Conservation (phyloP, 2,329 filamentous ascomycete genomes). For the Xylariaceae sp. region DNA sequence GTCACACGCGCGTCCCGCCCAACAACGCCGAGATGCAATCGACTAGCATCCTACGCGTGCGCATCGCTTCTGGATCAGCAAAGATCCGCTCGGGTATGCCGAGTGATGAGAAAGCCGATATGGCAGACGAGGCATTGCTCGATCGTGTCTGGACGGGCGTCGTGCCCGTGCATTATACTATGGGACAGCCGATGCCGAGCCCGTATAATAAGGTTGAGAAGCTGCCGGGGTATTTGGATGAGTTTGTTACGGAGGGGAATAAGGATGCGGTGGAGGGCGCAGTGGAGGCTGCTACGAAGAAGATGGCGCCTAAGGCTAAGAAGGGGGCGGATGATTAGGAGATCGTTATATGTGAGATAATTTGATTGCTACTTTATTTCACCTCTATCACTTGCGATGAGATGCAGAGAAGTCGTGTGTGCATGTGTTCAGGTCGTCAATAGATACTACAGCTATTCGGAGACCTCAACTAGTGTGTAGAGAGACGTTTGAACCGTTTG, state of each 20-base stretch:
- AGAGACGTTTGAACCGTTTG: too few relatives aligned
- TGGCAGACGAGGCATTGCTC: slow-evolving; percentile 40
- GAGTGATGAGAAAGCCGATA: slow-evolving; percentile 48
- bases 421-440: too few relatives aligned
- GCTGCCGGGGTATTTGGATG: slow-evolving; percentile 58
- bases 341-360: slow-evolving; percentile 11
- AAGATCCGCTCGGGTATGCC: slow-evolving; percentile 68
- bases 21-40: slow-evolving; percentile 69
- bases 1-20: slow-evolving; percentile 59
- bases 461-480: too few relatives aligned
- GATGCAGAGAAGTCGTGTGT: too few relatives aligned
- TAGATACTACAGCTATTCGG: too few relatives aligned
- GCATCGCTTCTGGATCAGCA: slow-evolving; percentile 66
- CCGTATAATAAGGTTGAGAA: slow-evolving; percentile 54
- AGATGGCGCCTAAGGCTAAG: slow-evolving; percentile 20
- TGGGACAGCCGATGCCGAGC: slow-evolving; percentile 62
- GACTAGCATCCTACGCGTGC: slow-evolving; percentile 68
- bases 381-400: slow-evolving; percentile 23
- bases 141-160: slow-evolving; percentile 52
- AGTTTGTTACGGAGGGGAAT: slow-evolving; percentile 39
- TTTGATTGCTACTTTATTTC: slow-evolving; percentile 21
- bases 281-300: slow-evolving; percentile 21
- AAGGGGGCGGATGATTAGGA: slow-evolving; percentile 5
- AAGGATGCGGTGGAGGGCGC: slow-evolving; percentile 14
- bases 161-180: slow-evolving; percentile 57